Conservation (phyloP, 108 stramenopile genomes). For the Asterionellopsis glacialis region DNA sequence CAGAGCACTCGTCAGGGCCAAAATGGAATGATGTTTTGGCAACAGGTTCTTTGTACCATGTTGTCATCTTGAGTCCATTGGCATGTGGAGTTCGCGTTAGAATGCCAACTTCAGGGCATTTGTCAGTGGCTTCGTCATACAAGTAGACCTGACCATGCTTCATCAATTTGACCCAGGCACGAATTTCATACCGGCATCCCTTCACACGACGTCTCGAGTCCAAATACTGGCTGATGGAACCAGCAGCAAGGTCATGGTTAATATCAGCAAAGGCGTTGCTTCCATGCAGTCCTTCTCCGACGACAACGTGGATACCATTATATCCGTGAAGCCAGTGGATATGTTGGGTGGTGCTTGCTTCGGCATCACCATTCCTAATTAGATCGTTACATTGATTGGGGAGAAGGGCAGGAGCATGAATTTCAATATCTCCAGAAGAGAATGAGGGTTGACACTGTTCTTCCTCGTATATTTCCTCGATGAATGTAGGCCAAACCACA, state of each 20-base stretch:
- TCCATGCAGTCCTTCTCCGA: background rate
- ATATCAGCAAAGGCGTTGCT: slow-evolving; percentile 2
- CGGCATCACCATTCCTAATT: background rate
- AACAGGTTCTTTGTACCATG: too few relatives aligned
- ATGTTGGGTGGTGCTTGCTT: background rate
- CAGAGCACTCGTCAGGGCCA: background rate
- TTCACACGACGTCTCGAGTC: background rate
- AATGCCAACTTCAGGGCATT: background rate
- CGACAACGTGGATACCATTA: background rate
- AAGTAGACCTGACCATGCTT: too few relatives aligned
- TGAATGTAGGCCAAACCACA: slow-evolving; percentile 32
- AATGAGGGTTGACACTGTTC: background rate
- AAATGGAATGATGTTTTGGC: too few relatives aligned
- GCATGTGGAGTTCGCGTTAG: background rate
- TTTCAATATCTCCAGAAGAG: background rate
- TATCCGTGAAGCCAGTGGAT: background rate
- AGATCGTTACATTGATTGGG: background rate
- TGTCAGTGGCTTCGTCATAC: background rate
- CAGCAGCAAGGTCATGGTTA: too few relatives aligned
- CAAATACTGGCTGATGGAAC: background rate
- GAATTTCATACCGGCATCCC: slow-evolving; percentile 5
- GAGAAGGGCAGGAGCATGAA: background rate
- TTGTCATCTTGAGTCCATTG: too few relatives aligned
- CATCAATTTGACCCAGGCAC: slow-evolving; percentile 2
- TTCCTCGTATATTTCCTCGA: slow-evolving; percentile 31